Conservation (phyloP, 148 eudicot genomes). For the Fagopyrum tataricum region DNA sequence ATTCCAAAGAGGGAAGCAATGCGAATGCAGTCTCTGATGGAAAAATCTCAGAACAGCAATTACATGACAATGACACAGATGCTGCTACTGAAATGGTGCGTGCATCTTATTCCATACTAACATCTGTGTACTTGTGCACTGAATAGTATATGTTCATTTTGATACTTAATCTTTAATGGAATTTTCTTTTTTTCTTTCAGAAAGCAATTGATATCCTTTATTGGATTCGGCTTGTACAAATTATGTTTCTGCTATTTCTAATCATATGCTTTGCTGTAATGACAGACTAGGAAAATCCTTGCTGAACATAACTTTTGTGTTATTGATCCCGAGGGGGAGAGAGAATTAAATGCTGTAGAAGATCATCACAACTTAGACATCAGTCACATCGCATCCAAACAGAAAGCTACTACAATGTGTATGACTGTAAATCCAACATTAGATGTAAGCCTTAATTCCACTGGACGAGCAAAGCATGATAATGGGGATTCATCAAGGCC, state of each 20-base stretch:
- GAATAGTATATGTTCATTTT: too few relatives aligned
- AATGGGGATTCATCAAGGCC: constrained; percentile 28
- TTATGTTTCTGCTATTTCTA: not conserved
- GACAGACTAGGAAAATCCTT: constrained; percentile 46
- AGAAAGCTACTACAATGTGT: constrained; percentile 22
- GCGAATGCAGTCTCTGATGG: constrained; percentile 6
- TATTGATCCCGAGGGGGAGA: constrained; percentile 21
- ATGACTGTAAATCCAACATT: constrained; percentile 26
- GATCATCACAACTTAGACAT: constrained; percentile 25
- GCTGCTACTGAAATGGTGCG: constrained; percentile 39
- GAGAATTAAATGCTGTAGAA: constrained; percentile 22
- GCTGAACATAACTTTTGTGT: constrained; percentile 32
- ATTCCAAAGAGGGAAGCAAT: constrained; percentile 22
- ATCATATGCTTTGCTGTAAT: not conserved
- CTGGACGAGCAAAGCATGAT: constrained; percentile 31
- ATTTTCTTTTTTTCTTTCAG: too few relatives aligned
- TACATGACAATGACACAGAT: constrained; percentile 17
- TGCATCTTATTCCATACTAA: not conserved
- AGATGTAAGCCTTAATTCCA: constrained; percentile 30
- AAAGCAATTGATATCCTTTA: not conserved
- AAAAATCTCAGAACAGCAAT: constrained; percentile 20
- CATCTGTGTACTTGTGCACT: not conserved
- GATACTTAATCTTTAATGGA: too few relatives aligned
- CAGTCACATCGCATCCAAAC: too few relatives aligned
- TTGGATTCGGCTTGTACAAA: not conserved